Conservation (phyloP, 495 filamentous ascomycete genomes). For the Podospora pseudopauciseta region DNA sequence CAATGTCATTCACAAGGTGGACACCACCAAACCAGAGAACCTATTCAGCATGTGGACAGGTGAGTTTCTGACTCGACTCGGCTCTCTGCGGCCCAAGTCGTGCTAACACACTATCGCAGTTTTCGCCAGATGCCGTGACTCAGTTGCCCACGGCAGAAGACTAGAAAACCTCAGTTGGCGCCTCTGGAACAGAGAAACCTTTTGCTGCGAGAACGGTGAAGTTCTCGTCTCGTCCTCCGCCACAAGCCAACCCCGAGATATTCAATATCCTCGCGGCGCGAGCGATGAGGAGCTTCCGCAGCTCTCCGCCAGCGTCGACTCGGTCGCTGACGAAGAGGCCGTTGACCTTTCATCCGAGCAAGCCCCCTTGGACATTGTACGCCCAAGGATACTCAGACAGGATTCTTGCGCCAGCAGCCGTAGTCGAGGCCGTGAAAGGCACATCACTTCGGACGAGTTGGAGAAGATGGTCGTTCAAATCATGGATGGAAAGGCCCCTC, state of each 20-base stretch:
- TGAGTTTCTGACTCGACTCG: slow-evolving; percentile 50
- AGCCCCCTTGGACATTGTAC: slow-evolving; percentile 53
- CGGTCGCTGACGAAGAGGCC: slow-evolving; percentile 71
- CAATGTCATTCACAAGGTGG: slow-evolving; percentile 86
- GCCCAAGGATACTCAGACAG: slow-evolving; percentile 54
- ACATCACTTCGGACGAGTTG: slow-evolving; percentile 81
- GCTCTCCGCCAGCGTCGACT: slow-evolving; percentile 90
- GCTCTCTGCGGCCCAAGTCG: slow-evolving; percentile 9
- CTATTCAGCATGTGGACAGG: slow-evolving; percentile 98
- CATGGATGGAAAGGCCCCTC: slow-evolving; percentile 76
- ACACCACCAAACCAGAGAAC: slow-evolving; percentile 87
- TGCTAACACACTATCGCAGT: slow-evolving; percentile 51
- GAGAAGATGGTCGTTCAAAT: slow-evolving; percentile 84
- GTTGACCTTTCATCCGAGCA: slow-evolving; percentile 62
- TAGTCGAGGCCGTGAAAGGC: slow-evolving; percentile 74
- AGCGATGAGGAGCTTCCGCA: slow-evolving; percentile 61
- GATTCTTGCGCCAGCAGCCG: slow-evolving; percentile 55
- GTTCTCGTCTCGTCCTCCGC: slow-evolving; percentile 36
- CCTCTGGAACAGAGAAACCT: slow-evolving; percentile 92
- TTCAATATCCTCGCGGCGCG: slow-evolving; percentile 32
- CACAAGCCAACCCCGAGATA: slow-evolving; percentile 44
- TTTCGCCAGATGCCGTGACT: slow-evolving; percentile 91
- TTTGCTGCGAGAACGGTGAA: slow-evolving; percentile 71
- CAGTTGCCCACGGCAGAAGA: slow-evolving; percentile 86
- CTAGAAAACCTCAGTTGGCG: slow-evolving; percentile 96